These are phyloP conservation scores for Phytopythium mirpurense DNA, from an alignment of 352 stramenopile species.

Conservation along the genomic window DNA sequence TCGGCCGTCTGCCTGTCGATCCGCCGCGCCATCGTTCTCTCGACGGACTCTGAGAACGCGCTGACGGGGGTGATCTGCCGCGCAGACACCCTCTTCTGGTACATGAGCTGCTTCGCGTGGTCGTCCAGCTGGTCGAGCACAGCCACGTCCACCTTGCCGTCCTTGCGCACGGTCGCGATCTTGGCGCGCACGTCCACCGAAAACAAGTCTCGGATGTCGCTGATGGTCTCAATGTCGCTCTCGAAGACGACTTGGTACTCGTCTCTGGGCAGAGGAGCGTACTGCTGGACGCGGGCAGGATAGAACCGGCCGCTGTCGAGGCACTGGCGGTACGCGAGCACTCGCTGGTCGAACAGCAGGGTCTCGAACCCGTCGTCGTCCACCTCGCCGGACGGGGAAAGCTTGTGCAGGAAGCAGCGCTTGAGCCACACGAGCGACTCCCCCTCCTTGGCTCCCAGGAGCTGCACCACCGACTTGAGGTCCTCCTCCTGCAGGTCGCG, in stretches of 20 bases:
- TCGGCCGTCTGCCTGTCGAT: constrained; percentile 14
- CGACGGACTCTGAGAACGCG: constrained; percentile 24
- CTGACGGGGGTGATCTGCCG: constrained; percentile 41
- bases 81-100: constrained; percentile 14
- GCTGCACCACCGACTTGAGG: constrained; percentile 17
- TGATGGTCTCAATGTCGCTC: constrained; percentile 43
- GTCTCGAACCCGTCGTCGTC: constrained; percentile 44
- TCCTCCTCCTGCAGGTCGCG: constrained; percentile 39
- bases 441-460: constrained; percentile 33
- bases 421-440: constrained; percentile 27
- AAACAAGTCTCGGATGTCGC: constrained; percentile 53
- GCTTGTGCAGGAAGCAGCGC: constrained; percentile 44
- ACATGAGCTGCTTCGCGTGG: constrained; percentile 11
- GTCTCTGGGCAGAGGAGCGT: constrained; percentile 40
- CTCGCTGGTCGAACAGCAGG: constrained; percentile 51
- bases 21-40: constrained; percentile 31
- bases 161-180: constrained; percentile 36
- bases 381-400: constrained; percentile 42
- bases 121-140: constrained; percentile 12
- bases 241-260: constrained; percentile 58
- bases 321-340: constrained; percentile 59
- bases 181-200: constrained; percentile 52
- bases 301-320: constrained; percentile 53
- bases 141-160: constrained; percentile 54
- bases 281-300: constrained; percentile 44